A percentile compares a stretch with the other conserved stretches of the same genome.
Evolutionary conservation across 805 yeast species (phyloP).

Genomic region (Starmerella powellii): DNA sequence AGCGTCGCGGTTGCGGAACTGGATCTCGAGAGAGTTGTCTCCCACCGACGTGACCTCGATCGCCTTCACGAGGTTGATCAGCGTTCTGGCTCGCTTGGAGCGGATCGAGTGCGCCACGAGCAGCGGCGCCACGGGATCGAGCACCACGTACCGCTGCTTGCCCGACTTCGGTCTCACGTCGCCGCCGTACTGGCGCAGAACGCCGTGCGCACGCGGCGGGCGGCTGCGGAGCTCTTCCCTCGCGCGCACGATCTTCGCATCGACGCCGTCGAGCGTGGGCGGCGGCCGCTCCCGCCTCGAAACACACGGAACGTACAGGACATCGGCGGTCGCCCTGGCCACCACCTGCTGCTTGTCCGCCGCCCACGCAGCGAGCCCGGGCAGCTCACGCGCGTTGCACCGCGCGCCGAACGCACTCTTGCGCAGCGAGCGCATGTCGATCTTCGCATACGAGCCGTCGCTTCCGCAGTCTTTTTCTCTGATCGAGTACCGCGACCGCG

Average conservation of each 20-base stretch:
- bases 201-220: constrained; percentile 41
- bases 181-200: constrained; percentile 80
- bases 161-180: constrained; percentile 50
- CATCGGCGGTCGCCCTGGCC: constrained; percentile 38
- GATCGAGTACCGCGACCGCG: not conserved
- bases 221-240: constrained; percentile 27
- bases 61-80: constrained; percentile 62
- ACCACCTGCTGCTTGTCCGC: not conserved
- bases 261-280: constrained; percentile 40
- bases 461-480: constrained; percentile 3
- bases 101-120: constrained; percentile 66
- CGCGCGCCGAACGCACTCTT: constrained; percentile 37
- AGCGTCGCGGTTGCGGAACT: constrained; percentile 58
- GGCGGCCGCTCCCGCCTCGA: constrained; percentile 43
- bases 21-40: constrained; percentile 10
- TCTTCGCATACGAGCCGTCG: constrained; percentile 21
- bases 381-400: constrained; percentile 31
- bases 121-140: constrained; percentile 46
- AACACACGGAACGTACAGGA: constrained; percentile 49
- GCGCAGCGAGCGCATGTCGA: constrained; percentile 41
- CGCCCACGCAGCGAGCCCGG: constrained; percentile 15
- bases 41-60: constrained; percentile 37
- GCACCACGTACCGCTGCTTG: constrained; percentile 61
- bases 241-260: constrained; percentile 17
- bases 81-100: constrained; percentile 56